These are phyloP conservation scores for Kokia cookei DNA, from an alignment of 441 rosid genomes.

Conservation along the genomic window DNA sequence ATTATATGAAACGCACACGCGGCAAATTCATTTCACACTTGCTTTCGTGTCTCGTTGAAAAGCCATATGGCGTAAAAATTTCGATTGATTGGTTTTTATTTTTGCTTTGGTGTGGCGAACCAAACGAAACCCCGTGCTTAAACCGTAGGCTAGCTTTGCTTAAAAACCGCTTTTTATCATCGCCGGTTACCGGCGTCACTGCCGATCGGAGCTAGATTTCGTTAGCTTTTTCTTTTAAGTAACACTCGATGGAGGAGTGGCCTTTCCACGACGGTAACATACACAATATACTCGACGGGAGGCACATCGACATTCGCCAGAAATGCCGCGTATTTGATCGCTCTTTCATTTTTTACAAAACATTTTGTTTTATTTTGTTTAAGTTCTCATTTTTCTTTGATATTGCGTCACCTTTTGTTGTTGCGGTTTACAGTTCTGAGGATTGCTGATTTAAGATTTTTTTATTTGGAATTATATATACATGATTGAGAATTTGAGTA, in stretches of 20 bases:
- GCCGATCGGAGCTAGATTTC: conserved; percentile 20
- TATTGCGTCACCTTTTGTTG: background rate
- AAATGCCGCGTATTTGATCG: conserved; percentile 29
- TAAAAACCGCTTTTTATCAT: background rate
- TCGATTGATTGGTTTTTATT: background rate
- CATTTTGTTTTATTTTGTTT: background rate
- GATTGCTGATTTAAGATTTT: background rate
- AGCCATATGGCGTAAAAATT: background rate
- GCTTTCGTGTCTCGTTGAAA: background rate
- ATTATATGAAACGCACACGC: background rate
- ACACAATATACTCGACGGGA: conserved; percentile 45
- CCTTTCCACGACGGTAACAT: conserved; percentile 75
- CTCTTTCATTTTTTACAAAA: background rate
- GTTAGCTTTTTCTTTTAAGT: background rate
- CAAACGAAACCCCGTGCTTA: background rate
- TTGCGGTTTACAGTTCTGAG: background rate
- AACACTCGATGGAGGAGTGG: conserved; percentile 33
- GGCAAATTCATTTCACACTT: background rate
- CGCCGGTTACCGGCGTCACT: background rate
- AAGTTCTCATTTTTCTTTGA: background rate
- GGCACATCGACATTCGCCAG: conserved; percentile 22
- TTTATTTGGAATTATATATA: background rate
- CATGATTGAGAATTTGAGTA: conserved; percentile 12
- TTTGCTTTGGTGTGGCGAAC: background rate
- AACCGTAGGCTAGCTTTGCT: background rate